Evolutionary conservation across 768 basidiomycete species (phyloP), one percentile per base, ranked within the genome.

Genomic region (Hortiboletus campestris): DNA sequence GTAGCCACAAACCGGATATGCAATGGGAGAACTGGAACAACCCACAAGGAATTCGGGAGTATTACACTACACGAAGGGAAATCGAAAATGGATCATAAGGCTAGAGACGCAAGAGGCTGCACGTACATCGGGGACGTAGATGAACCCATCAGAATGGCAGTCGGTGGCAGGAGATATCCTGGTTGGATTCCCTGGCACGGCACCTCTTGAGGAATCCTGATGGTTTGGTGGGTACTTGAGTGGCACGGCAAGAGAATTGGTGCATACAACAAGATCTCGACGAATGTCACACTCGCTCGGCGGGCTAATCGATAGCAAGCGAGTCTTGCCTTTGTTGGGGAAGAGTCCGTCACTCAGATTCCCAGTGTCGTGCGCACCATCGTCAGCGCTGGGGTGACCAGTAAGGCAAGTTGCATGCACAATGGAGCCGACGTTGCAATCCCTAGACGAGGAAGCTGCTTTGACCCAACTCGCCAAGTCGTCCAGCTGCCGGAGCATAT

Each of bases 21-120:
- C 70, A 39, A 73, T 25, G 7, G 63, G 66, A 43, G 72, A 73
- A 46, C 56, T 62, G 13, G 72, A 72, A 41, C 66, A 62, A 7
- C 70, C 72, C 22, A 50, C 68, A 7, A 69, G 68, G 49, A 72
- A 72, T 50, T 68, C 68, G n/a, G 70, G 68, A 7, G 67, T 64
- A 34, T 63, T 29, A 38, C 63, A 39, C 62, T 68, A 51, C 17
- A 38, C 5, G 41, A 46, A 4, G 19, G 20, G 13, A n/a, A 20
- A 43, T n/a, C 4, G 49, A 22, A 35, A 20, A 32, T 19, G 29
- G 22, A 46, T 50, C 50, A 58, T 38, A 42, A 10, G 11, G n/a
- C 12, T 1, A 22, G 35, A 35, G 6, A 22, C 10, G 13, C 25
- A 25, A 32, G 34, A 43, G 32, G 31, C 4, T 38, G 38, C 6